phyloP scores from a whole-genome alignment of 2,329 filamentous ascomycete genomes.

The Chaetothyriales sp. region DNA sequence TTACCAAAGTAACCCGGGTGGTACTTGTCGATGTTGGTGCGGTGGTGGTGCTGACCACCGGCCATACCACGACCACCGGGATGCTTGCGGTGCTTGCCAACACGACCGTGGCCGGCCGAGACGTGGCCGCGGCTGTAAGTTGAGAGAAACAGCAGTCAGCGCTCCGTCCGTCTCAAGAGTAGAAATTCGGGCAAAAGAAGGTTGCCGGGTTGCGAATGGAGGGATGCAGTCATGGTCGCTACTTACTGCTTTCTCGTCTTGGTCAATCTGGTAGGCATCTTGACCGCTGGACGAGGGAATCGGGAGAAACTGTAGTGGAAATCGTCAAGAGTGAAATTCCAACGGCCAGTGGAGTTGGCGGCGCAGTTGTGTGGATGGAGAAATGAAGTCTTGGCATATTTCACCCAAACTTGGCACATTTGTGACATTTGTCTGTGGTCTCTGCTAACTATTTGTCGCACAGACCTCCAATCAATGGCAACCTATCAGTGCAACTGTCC shows the following conservation, averaged over 20 bases:
- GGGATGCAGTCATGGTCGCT: neutral
- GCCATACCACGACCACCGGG: slow-evolving; percentile 70
- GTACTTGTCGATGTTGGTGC: slow-evolving; percentile 86
- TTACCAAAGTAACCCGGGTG: slow-evolving; percentile 69
- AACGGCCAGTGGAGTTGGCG: neutral
- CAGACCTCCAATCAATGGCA: neutral
- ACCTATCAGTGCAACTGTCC: neutral
- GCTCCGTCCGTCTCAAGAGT: neutral
- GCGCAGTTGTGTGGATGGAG: neutral
- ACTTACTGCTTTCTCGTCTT: slow-evolving; percentile 37
- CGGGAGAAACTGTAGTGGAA: neutral
- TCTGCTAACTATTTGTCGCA: neutral
- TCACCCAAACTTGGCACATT: neutral
- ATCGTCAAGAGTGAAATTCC: neutral
- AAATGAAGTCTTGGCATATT: neutral
- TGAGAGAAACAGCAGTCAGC: slow-evolving; percentile 3
- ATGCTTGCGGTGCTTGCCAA: slow-evolving; percentile 97
- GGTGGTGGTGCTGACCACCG: slow-evolving; percentile 98
- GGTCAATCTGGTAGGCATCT: slow-evolving; percentile 37
- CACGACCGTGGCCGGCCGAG: slow-evolving; percentile 92
- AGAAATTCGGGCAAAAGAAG: neutral
- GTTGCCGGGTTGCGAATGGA: neutral
- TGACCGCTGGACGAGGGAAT: slow-evolving; percentile 13
- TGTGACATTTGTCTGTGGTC: neutral
- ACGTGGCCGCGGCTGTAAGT: slow-evolving; percentile 76